These are phyloP conservation scores for Crithidia mellificae DNA, from an alignment of 208 protist genomes.

Conservation along the genomic window DNA sequence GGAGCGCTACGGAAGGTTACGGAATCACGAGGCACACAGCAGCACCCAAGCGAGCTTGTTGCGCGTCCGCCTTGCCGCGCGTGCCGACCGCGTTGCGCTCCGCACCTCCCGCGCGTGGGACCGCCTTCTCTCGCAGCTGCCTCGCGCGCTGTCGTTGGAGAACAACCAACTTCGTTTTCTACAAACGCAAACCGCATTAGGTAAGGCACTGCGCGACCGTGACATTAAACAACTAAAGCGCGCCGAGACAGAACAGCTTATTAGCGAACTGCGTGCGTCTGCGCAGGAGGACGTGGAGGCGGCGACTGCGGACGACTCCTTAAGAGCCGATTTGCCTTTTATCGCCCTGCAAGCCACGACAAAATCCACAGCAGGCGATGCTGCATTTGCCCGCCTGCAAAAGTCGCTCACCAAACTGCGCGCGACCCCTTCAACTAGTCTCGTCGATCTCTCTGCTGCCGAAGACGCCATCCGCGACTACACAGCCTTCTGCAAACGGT, in stretches of 20 bases:
- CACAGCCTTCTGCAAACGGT: not conserved
- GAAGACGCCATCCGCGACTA: conserved; percentile 16
- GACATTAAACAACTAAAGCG: not conserved
- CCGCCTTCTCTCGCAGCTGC: conserved; percentile 15
- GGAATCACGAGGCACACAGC: not conserved
- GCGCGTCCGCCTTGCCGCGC: conserved; percentile 32
- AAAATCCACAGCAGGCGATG: not conserved
- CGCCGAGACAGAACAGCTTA: not conserved
- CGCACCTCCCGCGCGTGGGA: conserved; percentile 25
- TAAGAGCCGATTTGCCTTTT: conserved; percentile 14
- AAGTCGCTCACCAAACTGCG: not conserved
- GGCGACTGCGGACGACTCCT: not conserved
- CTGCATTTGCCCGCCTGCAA: conserved; percentile 8
- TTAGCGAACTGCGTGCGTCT: not conserved
- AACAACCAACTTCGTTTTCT: conserved; percentile 35
- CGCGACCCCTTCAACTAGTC: not conserved
- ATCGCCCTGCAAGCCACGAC: not conserved
- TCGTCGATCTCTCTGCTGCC: not conserved
- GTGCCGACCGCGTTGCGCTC: conserved; percentile 43
- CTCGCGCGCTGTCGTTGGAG: conserved; percentile 7
- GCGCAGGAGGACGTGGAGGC: not conserved
- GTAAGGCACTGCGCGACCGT: not conserved
- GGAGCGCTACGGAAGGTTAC: conserved; percentile 7
- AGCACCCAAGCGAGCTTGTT: conserved; percentile 5
- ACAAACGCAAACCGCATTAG: conserved; percentile 10